Evolutionary conservation across 495 filamentous ascomycete species (phyloP).

Genomic region (Aspergillus homomorphus): DNA sequence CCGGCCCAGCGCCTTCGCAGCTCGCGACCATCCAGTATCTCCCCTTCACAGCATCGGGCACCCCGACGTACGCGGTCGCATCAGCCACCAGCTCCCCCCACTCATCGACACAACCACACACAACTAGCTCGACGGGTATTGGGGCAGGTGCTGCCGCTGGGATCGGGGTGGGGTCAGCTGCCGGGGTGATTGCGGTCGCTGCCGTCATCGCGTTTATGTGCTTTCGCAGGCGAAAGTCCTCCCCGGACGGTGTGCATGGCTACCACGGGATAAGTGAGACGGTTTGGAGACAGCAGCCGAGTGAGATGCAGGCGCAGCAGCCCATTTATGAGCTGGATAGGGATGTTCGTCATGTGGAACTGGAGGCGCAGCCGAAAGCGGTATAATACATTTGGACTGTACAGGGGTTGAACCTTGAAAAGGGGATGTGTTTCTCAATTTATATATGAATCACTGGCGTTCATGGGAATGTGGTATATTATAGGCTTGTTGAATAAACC

Average conservation of each 20-base stretch:
- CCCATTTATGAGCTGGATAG: neutral
- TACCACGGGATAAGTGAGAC: neutral
- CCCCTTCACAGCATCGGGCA: neutral
- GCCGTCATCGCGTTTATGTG: neutral
- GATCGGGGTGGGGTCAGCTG: slow-evolving; percentile 6
- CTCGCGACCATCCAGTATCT: slow-evolving; percentile 14
- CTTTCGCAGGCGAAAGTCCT: neutral
- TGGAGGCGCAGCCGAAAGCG: neutral
- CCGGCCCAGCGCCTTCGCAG: slow-evolving; percentile 7
- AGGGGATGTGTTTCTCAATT: no score
- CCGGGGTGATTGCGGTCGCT: neutral
- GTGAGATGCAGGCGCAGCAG: neutral
- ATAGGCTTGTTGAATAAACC: no score
- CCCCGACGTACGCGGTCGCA: slow-evolving; percentile 3
- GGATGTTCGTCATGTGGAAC: neutral
- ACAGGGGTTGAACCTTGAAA: no score
- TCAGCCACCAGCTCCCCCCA: neutral
- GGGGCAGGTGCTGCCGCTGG: slow-evolving; percentile 10
- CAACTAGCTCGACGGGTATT: neutral
- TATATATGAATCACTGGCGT: no score
- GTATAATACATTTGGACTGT: no score
- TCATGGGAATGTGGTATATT: no score
- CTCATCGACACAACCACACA: neutral
- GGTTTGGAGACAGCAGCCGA: neutral
- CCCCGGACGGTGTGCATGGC: neutral